These are phyloP conservation scores for Parsonsia alboflavescens DNA, from an alignment of 257 asterid species.

Conservation along the genomic window DNA sequence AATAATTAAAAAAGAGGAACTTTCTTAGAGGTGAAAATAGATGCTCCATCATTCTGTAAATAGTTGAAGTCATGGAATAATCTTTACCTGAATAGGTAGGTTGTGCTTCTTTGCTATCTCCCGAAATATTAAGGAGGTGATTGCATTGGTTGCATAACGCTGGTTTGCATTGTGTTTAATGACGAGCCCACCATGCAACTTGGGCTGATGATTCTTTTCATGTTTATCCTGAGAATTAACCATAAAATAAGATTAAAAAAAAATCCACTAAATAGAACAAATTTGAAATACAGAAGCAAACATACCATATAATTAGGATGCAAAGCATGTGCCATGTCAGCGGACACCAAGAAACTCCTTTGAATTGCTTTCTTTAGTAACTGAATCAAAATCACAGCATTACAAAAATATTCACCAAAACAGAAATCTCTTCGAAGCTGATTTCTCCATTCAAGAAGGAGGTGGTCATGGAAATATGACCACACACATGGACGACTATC, in stretches of 20 bases:
- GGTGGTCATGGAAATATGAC: background rate
- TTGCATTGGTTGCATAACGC: slow-evolving; percentile 89
- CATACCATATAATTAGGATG: slow-evolving; percentile 94
- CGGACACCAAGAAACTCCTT: slow-evolving; percentile 87
- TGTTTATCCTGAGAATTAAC: slow-evolving; percentile 68
- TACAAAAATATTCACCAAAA: slow-evolving; percentile 5
- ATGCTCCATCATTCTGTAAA: background rate
- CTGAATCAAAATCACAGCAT: slow-evolving; percentile 31
- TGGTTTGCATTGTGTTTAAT: slow-evolving; percentile 95
- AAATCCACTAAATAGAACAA: slow-evolving; percentile 15
- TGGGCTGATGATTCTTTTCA: slow-evolving; percentile 95
- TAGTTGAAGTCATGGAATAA: background rate
- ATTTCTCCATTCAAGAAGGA: background rate
- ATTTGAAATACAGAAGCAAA: background rate
- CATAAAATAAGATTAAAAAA: background rate
- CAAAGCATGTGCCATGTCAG: slow-evolving; percentile 99
- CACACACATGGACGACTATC: background rate
- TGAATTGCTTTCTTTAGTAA: slow-evolving; percentile 71
- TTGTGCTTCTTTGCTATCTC: slow-evolving; percentile 77
- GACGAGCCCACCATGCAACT: slow-evolving; percentile 87
- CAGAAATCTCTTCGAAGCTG: background rate
- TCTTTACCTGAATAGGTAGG: slow-evolving; percentile 74
- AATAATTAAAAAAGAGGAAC: too few species aligned
- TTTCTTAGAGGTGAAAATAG: background rate
- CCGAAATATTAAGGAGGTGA: slow-evolving; percentile 77